Conservation (phyloP, 2,329 filamentous ascomycete species). For the Coleophoma eucalyptorum region DNA sequence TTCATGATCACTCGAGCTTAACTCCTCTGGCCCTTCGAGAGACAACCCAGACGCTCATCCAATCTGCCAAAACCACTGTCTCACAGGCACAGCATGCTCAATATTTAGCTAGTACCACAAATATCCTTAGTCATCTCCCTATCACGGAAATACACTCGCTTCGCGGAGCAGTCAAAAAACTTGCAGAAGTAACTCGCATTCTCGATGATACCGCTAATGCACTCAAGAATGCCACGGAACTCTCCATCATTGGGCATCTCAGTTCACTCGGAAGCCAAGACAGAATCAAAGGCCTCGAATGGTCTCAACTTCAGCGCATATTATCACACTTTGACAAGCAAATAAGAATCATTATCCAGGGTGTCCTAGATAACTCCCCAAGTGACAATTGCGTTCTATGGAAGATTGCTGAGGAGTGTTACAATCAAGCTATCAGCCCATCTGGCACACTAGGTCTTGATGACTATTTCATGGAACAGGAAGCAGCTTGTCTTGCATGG, state of each 20-base stretch:
- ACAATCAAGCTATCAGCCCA: slow-evolving; percentile 10
- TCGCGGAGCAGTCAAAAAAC: neutral
- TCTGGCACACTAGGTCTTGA: slow-evolving; percentile 8
- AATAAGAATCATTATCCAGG: slow-evolving; percentile 1
- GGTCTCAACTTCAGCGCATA: slow-evolving; percentile 1
- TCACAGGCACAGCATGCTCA: neutral
- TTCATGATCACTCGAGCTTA: neutral
- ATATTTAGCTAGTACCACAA: neutral
- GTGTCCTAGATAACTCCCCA: slow-evolving; percentile 1
- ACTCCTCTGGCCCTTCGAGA: neutral
- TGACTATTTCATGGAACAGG: neutral
- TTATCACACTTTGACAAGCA: slow-evolving; percentile 1
- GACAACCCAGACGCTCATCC: neutral
- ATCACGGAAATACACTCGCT: neutral
- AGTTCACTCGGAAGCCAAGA: neutral
- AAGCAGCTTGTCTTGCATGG: neutral
- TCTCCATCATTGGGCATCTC: neutral
- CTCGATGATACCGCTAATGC: neutral
- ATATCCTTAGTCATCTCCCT: neutral
- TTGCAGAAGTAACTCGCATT: neutral
- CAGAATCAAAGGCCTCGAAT: too few relatives aligned
- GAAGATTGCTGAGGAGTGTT: slow-evolving; percentile 16
- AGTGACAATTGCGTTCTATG: slow-evolving; percentile 6
- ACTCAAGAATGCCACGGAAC: neutral
- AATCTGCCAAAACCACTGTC: neutral